Conservation (phyloP, 1,284 basidiomycete species). For the Fomitopsis pinicola region DNA sequence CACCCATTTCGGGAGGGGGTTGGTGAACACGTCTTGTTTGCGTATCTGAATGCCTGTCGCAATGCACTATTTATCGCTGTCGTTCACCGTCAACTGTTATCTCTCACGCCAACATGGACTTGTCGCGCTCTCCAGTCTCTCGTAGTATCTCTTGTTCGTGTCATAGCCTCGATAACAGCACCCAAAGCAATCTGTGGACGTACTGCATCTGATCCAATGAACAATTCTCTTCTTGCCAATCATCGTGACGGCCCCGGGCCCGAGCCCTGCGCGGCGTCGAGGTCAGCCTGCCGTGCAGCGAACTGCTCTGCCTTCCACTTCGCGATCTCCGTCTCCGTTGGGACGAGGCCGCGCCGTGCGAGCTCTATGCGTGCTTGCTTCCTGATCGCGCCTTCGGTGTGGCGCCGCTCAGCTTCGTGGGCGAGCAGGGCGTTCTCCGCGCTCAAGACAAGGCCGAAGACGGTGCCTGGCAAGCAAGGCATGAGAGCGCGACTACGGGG, state of each 20-base stretch:
- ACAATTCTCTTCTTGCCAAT: not conserved
- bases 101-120: not conserved
- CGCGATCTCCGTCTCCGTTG: slow-evolving; percentile 79
- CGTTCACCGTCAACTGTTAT: not conserved
- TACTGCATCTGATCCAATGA: slow-evolving; percentile 3
- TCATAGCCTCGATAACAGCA: slow-evolving; percentile 2
- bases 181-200: slow-evolving; percentile 5
- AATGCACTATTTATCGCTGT: slow-evolving; percentile 7
- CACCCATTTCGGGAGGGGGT: slow-evolving; percentile 5
- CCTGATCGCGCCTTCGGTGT: slow-evolving; percentile 65
- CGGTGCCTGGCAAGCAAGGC: slow-evolving; percentile 38
- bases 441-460: slow-evolving; percentile 68
- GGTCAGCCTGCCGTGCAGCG: slow-evolving; percentile 3
- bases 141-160: not conserved
- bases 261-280: not conserved
- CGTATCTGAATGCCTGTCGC: not conserved
- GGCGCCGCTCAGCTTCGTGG: slow-evolving; percentile 64
- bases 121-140: slow-evolving; percentile 1
- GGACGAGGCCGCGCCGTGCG: slow-evolving; percentile 67
- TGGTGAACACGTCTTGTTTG: not conserved
- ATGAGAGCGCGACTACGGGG: not conserved
- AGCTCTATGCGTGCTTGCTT: slow-evolving; percentile 74
- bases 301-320: slow-evolving; percentile 59
- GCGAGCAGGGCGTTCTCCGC: slow-evolving; percentile 73
- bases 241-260: not conserved